Percentiles rank a stretch among this genome's conserved stretches.
These are phyloP conservation scores for Kwoniella dejecticola DNA, from an alignment of 768 basidiomycete species.

Conservation along the genomic window DNA sequence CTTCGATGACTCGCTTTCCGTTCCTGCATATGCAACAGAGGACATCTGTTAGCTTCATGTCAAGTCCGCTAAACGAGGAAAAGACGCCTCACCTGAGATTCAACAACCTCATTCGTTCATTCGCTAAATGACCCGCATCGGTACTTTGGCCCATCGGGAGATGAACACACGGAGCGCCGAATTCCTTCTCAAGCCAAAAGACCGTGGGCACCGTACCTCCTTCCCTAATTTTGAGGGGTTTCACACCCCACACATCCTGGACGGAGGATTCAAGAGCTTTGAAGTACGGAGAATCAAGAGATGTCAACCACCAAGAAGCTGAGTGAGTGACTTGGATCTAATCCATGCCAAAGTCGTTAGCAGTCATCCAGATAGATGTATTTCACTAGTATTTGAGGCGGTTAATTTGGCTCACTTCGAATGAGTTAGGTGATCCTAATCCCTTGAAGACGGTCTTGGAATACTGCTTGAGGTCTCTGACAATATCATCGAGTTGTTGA, in stretches of 20 bases:
- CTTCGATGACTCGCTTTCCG: slow-evolving; percentile 53
- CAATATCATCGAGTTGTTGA: slow-evolving; percentile 63
- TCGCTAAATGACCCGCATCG: slow-evolving; percentile 92
- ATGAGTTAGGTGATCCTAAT: slow-evolving; percentile 68
- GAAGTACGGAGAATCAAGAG: slow-evolving; percentile 82
- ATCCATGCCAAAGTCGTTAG: not conserved
- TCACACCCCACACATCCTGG: slow-evolving; percentile 79
- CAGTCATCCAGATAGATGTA: not conserved
- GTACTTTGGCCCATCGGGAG: slow-evolving; percentile 87
- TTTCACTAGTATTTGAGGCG: too few species aligned
- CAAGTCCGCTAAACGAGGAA: not conserved
- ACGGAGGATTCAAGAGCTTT: slow-evolving; percentile 80
- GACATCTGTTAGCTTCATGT: too few species aligned
- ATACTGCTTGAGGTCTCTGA: slow-evolving; percentile 64
- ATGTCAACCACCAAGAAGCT: slow-evolving; percentile 96
- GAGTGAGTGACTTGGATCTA: slow-evolving; percentile 71
- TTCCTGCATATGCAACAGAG: slow-evolving; percentile 29
- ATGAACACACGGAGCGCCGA: slow-evolving; percentile 84
- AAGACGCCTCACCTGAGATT: slow-evolving; percentile 62
- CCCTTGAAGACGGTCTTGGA: slow-evolving; percentile 64
- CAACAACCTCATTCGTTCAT: slow-evolving; percentile 83
- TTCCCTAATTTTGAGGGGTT: slow-evolving; percentile 85
- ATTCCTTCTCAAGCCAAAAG: slow-evolving; percentile 89
- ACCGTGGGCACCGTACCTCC: slow-evolving; percentile 94
- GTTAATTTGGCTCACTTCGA: slow-evolving; percentile 64